Evolutionary conservation across 345 rosid genomes (phyloP).

Genomic region (Melaleuca quinquenervia): DNA sequence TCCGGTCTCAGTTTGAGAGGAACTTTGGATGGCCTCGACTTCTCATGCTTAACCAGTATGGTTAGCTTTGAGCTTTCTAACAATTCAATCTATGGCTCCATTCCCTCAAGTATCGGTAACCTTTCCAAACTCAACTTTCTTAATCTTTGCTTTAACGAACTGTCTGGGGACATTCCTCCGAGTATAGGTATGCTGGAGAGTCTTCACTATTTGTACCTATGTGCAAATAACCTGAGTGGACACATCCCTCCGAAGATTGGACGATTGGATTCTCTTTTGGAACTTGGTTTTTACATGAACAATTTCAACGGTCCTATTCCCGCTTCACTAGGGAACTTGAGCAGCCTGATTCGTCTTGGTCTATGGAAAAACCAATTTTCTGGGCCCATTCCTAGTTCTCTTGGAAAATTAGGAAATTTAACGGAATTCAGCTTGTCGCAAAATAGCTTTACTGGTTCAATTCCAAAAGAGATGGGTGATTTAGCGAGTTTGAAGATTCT

Average conservation of each 20-base stretch:
- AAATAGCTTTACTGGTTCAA: too few relatives aligned
- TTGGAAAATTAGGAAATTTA: too few relatives aligned
- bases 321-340: neutral
- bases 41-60: too few relatives aligned
- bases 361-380: too few relatives aligned
- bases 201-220: neutral
- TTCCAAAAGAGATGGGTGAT: too few relatives aligned
- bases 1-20: too few relatives aligned
- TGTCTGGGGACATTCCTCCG: neutral
- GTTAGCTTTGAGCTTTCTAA: too few relatives aligned
- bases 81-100: neutral
- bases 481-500: too few relatives aligned
- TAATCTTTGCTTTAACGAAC: rapidly evolving
- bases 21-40: too few relatives aligned
- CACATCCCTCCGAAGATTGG: neutral
- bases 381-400: too few relatives aligned
- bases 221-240: neutral
- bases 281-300: rapidly evolving
- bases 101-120: neutral
- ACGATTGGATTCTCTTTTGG: rapidly evolving
- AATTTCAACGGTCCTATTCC: rapidly evolving
- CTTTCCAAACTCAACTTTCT: neutral
- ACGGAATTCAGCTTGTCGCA: too few relatives aligned
- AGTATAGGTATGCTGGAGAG: neutral
- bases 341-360: too few relatives aligned